Evolutionary conservation across 2,329 filamentous ascomycete species (phyloP).

Genomic region (Cercospora berteroae): DNA sequence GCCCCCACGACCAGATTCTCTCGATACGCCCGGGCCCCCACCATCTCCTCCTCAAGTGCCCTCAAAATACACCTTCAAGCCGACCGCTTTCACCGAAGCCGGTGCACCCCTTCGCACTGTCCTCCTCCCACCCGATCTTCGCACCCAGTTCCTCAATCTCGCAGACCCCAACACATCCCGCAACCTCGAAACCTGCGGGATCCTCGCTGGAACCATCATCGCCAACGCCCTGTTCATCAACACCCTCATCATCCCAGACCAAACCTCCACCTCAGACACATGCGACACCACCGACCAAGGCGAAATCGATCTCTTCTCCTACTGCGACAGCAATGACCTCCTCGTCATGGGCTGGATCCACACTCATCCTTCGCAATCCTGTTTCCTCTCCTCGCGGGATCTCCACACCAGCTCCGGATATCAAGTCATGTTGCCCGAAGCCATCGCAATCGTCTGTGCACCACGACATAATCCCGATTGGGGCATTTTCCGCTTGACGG

Average conservation of each 20-base stretch:
- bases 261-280: slow-evolving; percentile 85
- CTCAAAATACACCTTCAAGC: slow-evolving; percentile 71
- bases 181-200: slow-evolving; percentile 92
- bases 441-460: slow-evolving; percentile 93
- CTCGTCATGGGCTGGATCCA: slow-evolving; percentile 96
- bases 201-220: slow-evolving; percentile 84
- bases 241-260: slow-evolving; percentile 83
- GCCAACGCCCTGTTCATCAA: slow-evolving; percentile 93
- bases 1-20: slow-evolving; percentile 33
- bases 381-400: slow-evolving; percentile 95
- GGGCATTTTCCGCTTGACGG: slow-evolving; percentile 88
- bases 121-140: slow-evolving; percentile 76
- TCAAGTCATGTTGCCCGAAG: slow-evolving; percentile 94
- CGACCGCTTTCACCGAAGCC: slow-evolving; percentile 85
- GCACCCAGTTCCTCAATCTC: slow-evolving; percentile 69
- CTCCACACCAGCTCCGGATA: slow-evolving; percentile 92
- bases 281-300: slow-evolving; percentile 91
- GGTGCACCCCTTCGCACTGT: slow-evolving; percentile 82
- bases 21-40: slow-evolving; percentile 23
- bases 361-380: slow-evolving; percentile 93
- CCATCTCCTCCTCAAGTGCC: slow-evolving; percentile 45
- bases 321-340: slow-evolving; percentile 78
- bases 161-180: slow-evolving; percentile 72
- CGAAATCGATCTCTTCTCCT: slow-evolving; percentile 70
- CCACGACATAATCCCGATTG: slow-evolving; percentile 75